phyloP scores from a whole-genome alignment of 2,329 filamentous ascomycete genomes.

The Penicillium sp. region DNA sequence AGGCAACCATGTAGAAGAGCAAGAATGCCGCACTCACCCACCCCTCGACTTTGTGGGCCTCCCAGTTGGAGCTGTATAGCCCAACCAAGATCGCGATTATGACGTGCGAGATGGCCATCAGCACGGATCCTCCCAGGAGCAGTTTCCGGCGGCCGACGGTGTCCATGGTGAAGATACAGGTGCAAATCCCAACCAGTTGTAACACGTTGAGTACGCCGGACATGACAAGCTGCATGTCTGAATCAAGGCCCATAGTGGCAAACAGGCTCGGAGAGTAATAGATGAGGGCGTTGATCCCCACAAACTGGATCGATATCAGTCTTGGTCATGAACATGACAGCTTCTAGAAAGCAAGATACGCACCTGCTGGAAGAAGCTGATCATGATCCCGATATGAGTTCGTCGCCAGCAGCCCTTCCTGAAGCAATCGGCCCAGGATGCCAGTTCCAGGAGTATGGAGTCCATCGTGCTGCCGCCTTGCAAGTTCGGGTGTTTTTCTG shows the following conservation, averaged over 20 bases:
- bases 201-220: slow-evolving; percentile 54
- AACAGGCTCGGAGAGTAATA: slow-evolving; percentile 64
- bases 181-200: slow-evolving; percentile 47
- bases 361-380: slow-evolving; percentile 59
- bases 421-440: slow-evolving; percentile 52
- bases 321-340: not conserved
- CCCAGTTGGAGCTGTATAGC: slow-evolving; percentile 52
- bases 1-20: slow-evolving; percentile 62
- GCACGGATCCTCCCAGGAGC: slow-evolving; percentile 45
- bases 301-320: slow-evolving; percentile 35
- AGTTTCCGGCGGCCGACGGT: slow-evolving; percentile 48
- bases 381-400: slow-evolving; percentile 50
- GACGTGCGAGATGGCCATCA: slow-evolving; percentile 50
- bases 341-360: slow-evolving; percentile 3
- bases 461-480: slow-evolving; percentile 34
- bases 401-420: slow-evolving; percentile 50
- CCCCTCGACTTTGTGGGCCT: slow-evolving; percentile 50
- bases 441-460: slow-evolving; percentile 49
- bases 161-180: slow-evolving; percentile 52
- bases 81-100: slow-evolving; percentile 56
- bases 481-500: slow-evolving; percentile 40
- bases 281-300: slow-evolving; percentile 55
- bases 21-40: slow-evolving; percentile 59
- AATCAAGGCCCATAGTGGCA: slow-evolving; percentile 47
- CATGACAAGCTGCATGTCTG: slow-evolving; percentile 52